Evolutionary conservation across 2,329 filamentous ascomycete genomes (phyloP).

Genomic region (Dothidotthia symphoricarpi): DNA sequence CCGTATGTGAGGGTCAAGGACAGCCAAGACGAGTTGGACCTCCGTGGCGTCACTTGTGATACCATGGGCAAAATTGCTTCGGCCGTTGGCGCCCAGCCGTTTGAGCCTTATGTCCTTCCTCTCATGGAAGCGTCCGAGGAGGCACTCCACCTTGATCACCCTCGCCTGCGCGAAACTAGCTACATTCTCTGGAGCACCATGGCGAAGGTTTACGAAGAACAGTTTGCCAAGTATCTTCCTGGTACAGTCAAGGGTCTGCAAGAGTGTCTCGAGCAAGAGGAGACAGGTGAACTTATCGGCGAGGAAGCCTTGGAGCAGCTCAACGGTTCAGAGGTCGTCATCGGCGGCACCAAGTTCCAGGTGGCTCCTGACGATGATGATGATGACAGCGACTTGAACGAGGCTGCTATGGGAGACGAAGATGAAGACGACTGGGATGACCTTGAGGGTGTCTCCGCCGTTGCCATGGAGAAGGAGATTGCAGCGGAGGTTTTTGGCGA

Average conservation of each 20-base stretch:
- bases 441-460: slow-evolving; percentile 77
- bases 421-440: slow-evolving; percentile 84
- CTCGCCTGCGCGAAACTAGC: slow-evolving; percentile 88
- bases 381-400: slow-evolving; percentile 55
- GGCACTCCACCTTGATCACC: slow-evolving; percentile 82
- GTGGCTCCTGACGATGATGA: slow-evolving; percentile 62
- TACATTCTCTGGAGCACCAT: slow-evolving; percentile 96
- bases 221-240: slow-evolving; percentile 74
- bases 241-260: slow-evolving; percentile 79
- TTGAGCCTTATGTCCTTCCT: slow-evolving; percentile 86
- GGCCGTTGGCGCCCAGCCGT: slow-evolving; percentile 79
- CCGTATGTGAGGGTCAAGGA: slow-evolving; percentile 83
- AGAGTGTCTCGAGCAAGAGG: slow-evolving; percentile 83
- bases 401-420: slow-evolving; percentile 61
- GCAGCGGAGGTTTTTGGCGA: slow-evolving; percentile 93
- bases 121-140: slow-evolving; percentile 93
- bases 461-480: slow-evolving; percentile 96
- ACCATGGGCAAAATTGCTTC: slow-evolving; percentile 89
- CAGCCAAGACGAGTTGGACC: slow-evolving; percentile 82
- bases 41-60: slow-evolving; percentile 87
- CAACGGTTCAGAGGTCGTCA: slow-evolving; percentile 70
- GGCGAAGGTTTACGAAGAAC: slow-evolving; percentile 86
- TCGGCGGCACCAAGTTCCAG: slow-evolving; percentile 83
- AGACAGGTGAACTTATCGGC: slow-evolving; percentile 69
- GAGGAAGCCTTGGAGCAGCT: slow-evolving; percentile 68